phyloP scores from a whole-genome alignment of 805 yeast genomes.

The Candida arabinofermentans region DNA sequence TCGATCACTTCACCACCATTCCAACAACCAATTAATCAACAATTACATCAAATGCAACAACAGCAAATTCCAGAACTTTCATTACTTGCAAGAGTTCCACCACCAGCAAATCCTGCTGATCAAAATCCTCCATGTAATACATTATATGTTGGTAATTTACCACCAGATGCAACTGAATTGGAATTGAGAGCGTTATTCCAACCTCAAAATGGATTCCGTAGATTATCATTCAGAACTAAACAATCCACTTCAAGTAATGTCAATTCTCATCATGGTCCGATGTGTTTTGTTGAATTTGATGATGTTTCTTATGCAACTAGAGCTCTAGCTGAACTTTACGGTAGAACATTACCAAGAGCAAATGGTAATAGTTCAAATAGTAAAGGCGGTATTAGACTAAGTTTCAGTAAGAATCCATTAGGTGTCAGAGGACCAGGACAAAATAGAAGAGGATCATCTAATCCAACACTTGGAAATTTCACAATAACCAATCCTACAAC shows the following conservation, averaged over 20 bases:
- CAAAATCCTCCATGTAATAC: conserved; percentile 99
- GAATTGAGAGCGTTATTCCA: conserved; percentile 85
- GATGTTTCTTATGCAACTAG: conserved; percentile 91
- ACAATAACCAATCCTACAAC: conserved; percentile 5
- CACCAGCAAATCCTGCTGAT: conserved; percentile 97
- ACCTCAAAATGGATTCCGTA: conserved; percentile 86
- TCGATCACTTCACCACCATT: conserved; percentile 22
- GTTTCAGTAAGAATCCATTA: conserved; percentile 93
- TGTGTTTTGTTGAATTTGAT: conserved; percentile 99
- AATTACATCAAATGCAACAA: conserved; percentile 19
- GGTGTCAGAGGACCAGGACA: conserved; percentile 78
- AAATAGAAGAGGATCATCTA: conserved; percentile 25
- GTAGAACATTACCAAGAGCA: conserved; percentile 82
- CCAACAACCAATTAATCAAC: conserved; percentile 21
- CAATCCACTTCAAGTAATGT: conserved; percentile 24
- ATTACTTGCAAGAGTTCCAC: conserved; percentile 73
- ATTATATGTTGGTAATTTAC: conserved; percentile 91
- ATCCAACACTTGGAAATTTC: conserved; percentile 10
- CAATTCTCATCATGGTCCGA: conserved; percentile 78
- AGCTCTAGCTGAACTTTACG: conserved; percentile 91
- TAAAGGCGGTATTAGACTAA: conserved; percentile 92
- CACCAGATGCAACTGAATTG: conserved; percentile 94
- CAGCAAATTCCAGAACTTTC: conserved; percentile 56
- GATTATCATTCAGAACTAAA: conserved; percentile 88
- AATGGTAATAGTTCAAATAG: conserved; percentile 37